Base-by-base conservation (phyloP, 139 green algal species). In the Raphidocelis subcapitata region DNA sequence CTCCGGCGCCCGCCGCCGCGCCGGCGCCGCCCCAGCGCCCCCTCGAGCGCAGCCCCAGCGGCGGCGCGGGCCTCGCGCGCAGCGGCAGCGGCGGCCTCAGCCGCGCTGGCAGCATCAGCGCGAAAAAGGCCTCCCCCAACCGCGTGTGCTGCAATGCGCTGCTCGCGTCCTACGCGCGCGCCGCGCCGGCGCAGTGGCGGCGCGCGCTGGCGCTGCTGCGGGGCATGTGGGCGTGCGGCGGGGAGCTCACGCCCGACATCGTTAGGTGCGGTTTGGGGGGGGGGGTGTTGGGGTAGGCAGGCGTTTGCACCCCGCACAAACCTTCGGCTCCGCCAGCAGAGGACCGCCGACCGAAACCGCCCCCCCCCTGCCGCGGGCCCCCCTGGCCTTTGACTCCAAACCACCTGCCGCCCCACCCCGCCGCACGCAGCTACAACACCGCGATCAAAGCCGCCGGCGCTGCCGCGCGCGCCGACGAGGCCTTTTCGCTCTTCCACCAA, bases 121-220 rank as follows among this genome's bases (percentile, higher is more conserved):
- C 75, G 72, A 87, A 87, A 56, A 91, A 91, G 71, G 73, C 65
- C 29, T 81, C 81, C 23, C 83, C 86, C 54, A 89, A 91, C 74
- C 72, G 88, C 32, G 90, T 97, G 5, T 96, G 91, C 82, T 95
- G 91, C 84, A 97, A 97, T 67, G 89, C 91, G 2, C 84, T 97
- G 66, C 84, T 97, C 68, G 89, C 90, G 0, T 90, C 92, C 0
- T 96, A 96, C 57, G 85, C 92, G 0, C 79, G 90, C 1, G 92
- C 91, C 18, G 75, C 75, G 16, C 92, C 91, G 10, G 84, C 88
- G 0, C 88, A 92, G 81, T 75, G 41, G 66, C 59, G 55, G 31
- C 82, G 83, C 49, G 87, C 90, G 5, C 73, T 94, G 62, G 69
- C 79, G 49, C 81, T 95, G 60, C 77, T 95, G 59, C 70, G 84